Evolutionary conservation across 2,329 filamentous ascomycete species (phyloP).

Genomic region (Xylaria sp.): DNA sequence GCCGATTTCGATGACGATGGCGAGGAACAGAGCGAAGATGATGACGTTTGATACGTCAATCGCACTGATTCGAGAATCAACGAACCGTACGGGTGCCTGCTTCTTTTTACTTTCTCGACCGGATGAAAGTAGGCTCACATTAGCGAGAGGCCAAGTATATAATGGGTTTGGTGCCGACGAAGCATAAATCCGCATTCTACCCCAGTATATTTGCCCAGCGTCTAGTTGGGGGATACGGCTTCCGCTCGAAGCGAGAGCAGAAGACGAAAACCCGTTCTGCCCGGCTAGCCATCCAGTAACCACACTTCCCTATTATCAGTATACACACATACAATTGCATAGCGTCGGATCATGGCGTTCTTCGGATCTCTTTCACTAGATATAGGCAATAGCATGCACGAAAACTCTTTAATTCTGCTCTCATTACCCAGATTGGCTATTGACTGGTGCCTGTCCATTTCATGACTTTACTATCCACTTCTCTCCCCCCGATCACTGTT

Average conservation of each 20-base stretch:
- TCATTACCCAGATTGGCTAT: conserved; percentile 6
- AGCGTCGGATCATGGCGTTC: conserved; percentile 41
- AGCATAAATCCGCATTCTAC: too few relatives aligned
- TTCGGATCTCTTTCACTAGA: conserved; percentile 30
- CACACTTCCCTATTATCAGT: conserved; percentile 11
- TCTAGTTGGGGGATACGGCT: too few relatives aligned
- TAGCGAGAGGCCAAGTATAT: neutral
- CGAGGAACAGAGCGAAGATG: conserved; percentile 60
- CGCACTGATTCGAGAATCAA: neutral
- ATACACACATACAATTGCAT: conserved; percentile 40
- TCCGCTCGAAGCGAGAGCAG: neutral
- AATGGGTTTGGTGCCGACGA: neutral
- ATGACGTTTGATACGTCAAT: conserved; percentile 47
- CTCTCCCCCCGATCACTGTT: neutral
- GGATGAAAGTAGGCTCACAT: neutral
- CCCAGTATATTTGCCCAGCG: too few relatives aligned
- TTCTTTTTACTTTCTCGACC: neutral
- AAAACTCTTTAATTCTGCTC: conserved; percentile 15
- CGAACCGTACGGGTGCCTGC: neutral
- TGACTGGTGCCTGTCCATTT: neutral
- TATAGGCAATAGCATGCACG: conserved; percentile 16
- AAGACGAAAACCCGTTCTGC: neutral
- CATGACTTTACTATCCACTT: neutral
- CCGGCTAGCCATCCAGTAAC: neutral
- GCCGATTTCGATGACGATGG: conserved; percentile 62